Base-by-base conservation (phyloP, 371 early-diverging fungal genomes). In the Mortierella sp. region DNA sequence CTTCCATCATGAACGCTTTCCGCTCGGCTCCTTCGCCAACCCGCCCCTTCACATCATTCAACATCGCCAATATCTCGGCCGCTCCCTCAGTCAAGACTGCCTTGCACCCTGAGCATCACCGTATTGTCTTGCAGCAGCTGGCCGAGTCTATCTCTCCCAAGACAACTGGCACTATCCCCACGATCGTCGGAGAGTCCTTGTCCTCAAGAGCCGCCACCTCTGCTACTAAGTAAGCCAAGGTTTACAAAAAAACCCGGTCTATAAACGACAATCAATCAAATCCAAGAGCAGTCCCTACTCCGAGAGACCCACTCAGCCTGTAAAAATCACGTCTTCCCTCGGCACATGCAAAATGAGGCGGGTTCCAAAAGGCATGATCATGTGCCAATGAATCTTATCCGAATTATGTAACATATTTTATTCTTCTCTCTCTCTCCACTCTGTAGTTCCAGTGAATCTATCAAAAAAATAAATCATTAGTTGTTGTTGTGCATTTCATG, bases 41-140 rank as follows among this genome's bases (percentile, higher is more conserved):
- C 61, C 77, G 77, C 35, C 59, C 45, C 22, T 76, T 76, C 64
- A 68, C 76, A 1, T 64, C 77, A 6, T 32, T 72, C 57, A 71
- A 64, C 43, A 49, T 77, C 29, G 29, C 72, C 47, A 60, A 53
- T 53, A 53, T 53, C 53, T 53, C 53, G 23, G 4, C 72, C 2
- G 42, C 65, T 19, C 13, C 67, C 45, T 32, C 75, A 10, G 31
- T 61, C 70, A 77, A 77, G 69, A 59, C 57, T 17, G 72, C 77
- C 28, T 68, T 77, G 65, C 72, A 77, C 28, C 77, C 77, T 17
- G 77, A 77, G 60, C 72, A 68, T 61, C 72, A 77, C 19, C 65
- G 72, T 26, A 68, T 77, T 31, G 68, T 77, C 56, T 61, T 77
- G 31, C 72, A 77, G 35, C 77, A 77, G 57, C 40, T 77, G 60